Evolutionary conservation across 805 yeast genomes (phyloP).

Genomic region (Diddensiella transvaalensis): DNA sequence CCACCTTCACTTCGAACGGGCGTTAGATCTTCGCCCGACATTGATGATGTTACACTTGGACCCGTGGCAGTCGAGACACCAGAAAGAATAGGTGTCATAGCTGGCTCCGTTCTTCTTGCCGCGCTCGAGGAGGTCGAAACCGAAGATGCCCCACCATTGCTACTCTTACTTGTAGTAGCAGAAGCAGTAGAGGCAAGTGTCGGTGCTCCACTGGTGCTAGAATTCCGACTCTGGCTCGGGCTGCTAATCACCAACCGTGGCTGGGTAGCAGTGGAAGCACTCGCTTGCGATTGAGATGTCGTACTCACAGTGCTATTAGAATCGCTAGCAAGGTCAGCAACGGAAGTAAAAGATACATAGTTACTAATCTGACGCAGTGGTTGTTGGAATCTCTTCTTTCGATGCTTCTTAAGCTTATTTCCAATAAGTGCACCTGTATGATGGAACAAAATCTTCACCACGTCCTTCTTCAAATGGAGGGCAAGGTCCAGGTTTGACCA

Average conservation of each 20-base stretch:
- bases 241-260: neutral
- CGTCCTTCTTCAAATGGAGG: conserved; percentile 54
- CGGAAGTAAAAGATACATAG: conserved; percentile 34
- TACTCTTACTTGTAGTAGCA: neutral
- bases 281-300: neutral
- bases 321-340: conserved; percentile 23
- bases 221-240: neutral
- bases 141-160: neutral
- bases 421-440: conserved; percentile 71
- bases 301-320: neutral
- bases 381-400: conserved; percentile 17
- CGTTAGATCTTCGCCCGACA: neutral
- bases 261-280: neutral
- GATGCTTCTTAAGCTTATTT: conserved; percentile 56
- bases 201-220: neutral
- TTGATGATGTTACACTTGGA: too few relatives aligned
- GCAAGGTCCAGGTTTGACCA: conserved; percentile 73
- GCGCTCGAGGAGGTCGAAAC: neutral
- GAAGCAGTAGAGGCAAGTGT: neutral
- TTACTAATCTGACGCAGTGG: conserved; percentile 34
- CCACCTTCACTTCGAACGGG: neutral
- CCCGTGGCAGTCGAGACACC: neutral
- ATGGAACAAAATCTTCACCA: conserved; percentile 36
- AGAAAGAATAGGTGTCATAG: neutral
- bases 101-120: neutral